These are phyloP conservation scores for Andalucia godoyi DNA, from an alignment of 78 protist species.

Conservation along the genomic window DNA sequence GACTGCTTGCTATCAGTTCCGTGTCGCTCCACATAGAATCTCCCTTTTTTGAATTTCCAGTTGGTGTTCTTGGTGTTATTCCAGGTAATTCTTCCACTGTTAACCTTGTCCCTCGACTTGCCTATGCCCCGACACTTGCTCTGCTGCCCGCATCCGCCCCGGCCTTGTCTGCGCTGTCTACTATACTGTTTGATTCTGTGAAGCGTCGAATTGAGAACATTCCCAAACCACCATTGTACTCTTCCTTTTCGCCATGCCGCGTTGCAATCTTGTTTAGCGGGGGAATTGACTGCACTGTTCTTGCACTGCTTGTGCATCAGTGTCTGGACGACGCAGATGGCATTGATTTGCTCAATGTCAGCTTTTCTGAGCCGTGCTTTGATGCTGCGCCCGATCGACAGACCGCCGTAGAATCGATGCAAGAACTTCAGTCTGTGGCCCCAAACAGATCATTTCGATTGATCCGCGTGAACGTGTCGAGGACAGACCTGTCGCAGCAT, in stretches of 20 bases:
- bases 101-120: neutral
- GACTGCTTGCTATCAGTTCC: neutral
- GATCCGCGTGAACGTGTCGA: conserved; percentile 29
- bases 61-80: neutral
- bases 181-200: neutral
- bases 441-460: conserved; percentile 8
- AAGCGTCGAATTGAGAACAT: neutral
- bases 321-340: conserved; percentile 17
- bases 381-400: conserved; percentile 47
- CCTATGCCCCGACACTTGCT: neutral
- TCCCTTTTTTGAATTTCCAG: neutral
- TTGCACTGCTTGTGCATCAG: conserved; percentile 38
- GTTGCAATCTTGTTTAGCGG: conserved; percentile 54
- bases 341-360: conserved; percentile 71
- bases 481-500: neutral
- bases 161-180: neutral
- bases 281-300: conserved; percentile 54
- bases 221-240: neutral
- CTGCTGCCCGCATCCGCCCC: too few species aligned
- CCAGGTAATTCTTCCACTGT: neutral
- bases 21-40: neutral
- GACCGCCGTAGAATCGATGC: conserved; percentile 1
- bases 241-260: neutral
- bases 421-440: conserved; percentile 15
- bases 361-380: conserved; percentile 19